These are phyloP conservation scores for Tilletia caries DNA, from an alignment of 1,284 basidiomycete genomes.

Conservation along the genomic window DNA sequence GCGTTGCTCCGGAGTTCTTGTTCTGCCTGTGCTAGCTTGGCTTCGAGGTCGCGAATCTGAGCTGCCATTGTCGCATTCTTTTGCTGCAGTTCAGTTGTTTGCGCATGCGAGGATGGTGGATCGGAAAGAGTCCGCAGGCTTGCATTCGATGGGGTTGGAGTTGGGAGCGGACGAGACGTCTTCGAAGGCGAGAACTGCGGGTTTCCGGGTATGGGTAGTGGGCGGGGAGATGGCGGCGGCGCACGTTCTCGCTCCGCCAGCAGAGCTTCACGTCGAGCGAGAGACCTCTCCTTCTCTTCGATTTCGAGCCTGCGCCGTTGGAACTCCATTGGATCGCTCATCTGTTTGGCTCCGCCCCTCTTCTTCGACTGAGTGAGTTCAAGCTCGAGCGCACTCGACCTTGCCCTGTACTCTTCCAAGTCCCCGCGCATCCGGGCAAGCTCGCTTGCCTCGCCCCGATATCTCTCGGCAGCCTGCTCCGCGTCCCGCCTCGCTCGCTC, in stretches of 20 bases:
- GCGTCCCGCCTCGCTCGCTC: slow-evolving; percentile 10
- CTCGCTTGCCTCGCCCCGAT: neutral
- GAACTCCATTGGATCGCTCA: neutral
- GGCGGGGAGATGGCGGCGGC: slow-evolving; percentile 15
- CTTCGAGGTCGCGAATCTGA: slow-evolving; percentile 22
- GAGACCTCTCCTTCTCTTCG: slow-evolving; percentile 17
- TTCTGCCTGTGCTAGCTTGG: slow-evolving; percentile 21
- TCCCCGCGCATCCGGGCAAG: slow-evolving; percentile 22
- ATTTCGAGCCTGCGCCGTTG: slow-evolving; percentile 12
- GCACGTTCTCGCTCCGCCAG: slow-evolving; percentile 24
- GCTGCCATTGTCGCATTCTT: neutral
- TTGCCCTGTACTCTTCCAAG: slow-evolving; percentile 18
- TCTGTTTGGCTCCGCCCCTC: neutral
- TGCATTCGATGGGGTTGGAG: slow-evolving; percentile 15
- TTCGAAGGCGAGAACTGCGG: slow-evolving; percentile 11
- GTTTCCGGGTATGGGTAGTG: neutral
- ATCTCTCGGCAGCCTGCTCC: slow-evolving; percentile 8
- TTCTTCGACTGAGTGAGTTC: neutral
- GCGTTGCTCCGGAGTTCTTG: slow-evolving; percentile 14
- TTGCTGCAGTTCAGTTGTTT: slow-evolving; percentile 11
- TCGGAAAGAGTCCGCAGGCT: slow-evolving; percentile 19
- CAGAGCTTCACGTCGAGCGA: neutral
- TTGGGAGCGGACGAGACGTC: slow-evolving; percentile 22
- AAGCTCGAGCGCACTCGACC: neutral
- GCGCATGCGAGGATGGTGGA: neutral